Evolutionary conservation across 2,329 filamentous ascomycete species (phyloP).

Genomic region (Paramyrothecium sp.): DNA sequence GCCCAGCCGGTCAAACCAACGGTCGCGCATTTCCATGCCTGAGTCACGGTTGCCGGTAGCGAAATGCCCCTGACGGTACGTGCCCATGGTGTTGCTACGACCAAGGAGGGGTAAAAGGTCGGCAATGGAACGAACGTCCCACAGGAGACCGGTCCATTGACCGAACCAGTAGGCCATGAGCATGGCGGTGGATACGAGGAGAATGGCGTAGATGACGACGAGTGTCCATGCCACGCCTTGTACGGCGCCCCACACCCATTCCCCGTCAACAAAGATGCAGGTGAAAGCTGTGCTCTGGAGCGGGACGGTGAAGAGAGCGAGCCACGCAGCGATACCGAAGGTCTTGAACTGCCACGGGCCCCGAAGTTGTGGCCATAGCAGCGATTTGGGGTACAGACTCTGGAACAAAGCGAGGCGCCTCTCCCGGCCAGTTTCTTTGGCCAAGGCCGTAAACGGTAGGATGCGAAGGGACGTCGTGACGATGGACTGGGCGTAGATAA

Average conservation of each 20-base stretch:
- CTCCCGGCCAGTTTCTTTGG: conserved; percentile 57
- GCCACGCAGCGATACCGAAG: conserved; percentile 70
- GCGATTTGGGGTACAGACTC: conserved; percentile 67
- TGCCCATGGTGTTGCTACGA: conserved; percentile 72
- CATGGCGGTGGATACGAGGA: conserved; percentile 52
- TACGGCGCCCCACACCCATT: conserved; percentile 79
- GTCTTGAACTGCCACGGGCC: conserved; percentile 67
- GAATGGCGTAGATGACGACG: conserved; percentile 69
- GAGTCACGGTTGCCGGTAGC: conserved; percentile 52
- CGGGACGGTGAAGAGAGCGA: conserved; percentile 76
- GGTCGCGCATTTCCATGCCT: conserved; percentile 49
- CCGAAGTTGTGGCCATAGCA: conserved; percentile 57
- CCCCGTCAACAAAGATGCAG: conserved; percentile 52
- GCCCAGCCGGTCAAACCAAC: conserved; percentile 70
- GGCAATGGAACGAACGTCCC: conserved; percentile 81
- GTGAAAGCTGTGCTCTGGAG: conserved; percentile 77
- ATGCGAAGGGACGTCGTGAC: conserved; percentile 73
- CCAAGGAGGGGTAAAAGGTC: conserved; percentile 78
- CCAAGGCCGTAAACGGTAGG: conserved; percentile 76
- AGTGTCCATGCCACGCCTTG: conserved; percentile 77
- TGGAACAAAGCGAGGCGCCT: conserved; percentile 67
- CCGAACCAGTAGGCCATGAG: conserved; percentile 64
- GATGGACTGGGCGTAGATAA: conserved; percentile 76
- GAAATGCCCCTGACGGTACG: conserved; percentile 68
- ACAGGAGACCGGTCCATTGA: conserved; percentile 72